Evolutionary conservation across 768 basidiomycete genomes (phyloP).

Genomic region (Rhodotorula graminis): DNA sequence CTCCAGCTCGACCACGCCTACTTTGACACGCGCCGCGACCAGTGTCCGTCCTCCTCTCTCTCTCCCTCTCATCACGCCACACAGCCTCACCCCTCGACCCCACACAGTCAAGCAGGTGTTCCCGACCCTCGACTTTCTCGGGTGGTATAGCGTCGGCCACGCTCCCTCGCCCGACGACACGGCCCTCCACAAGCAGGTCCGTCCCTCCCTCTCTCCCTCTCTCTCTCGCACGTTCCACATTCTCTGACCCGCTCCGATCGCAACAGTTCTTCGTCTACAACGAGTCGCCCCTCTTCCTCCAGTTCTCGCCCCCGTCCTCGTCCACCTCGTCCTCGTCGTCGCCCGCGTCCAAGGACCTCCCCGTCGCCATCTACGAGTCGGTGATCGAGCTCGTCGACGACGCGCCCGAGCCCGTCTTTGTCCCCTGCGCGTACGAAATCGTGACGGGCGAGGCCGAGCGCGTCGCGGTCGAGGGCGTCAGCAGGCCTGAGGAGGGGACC

Average conservation of each 20-base stretch:
- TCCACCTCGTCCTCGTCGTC: no score
- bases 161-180: slow-evolving; percentile 70
- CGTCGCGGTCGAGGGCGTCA: slow-evolving; percentile 87
- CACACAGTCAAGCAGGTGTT: slow-evolving; percentile 96
- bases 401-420: slow-evolving; percentile 50
- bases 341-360: slow-evolving; percentile 67
- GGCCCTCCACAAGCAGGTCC: slow-evolving; percentile 76
- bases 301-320: slow-evolving; percentile 48
- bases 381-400: slow-evolving; percentile 73
- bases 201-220: no score
- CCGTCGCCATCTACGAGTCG: slow-evolving; percentile 89
- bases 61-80: background rate
- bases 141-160: slow-evolving; percentile 91
- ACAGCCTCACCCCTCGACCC: background rate
- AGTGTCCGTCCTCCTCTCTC: slow-evolving; percentile 58
- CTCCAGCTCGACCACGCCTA: slow-evolving; percentile 70
- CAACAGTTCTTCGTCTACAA: slow-evolving; percentile 78
- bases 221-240: no score
- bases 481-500: slow-evolving; percentile 61
- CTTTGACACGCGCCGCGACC: slow-evolving; percentile 73
- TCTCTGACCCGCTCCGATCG: no score
- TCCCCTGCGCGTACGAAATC: slow-evolving; percentile 73
- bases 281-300: slow-evolving; percentile 81
- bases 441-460: slow-evolving; percentile 98
- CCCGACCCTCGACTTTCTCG: slow-evolving; percentile 92